These are phyloP conservation scores for Sclerotiophoma versabilis DNA, from an alignment of 2,329 filamentous ascomycete species.

Conservation along the genomic window DNA sequence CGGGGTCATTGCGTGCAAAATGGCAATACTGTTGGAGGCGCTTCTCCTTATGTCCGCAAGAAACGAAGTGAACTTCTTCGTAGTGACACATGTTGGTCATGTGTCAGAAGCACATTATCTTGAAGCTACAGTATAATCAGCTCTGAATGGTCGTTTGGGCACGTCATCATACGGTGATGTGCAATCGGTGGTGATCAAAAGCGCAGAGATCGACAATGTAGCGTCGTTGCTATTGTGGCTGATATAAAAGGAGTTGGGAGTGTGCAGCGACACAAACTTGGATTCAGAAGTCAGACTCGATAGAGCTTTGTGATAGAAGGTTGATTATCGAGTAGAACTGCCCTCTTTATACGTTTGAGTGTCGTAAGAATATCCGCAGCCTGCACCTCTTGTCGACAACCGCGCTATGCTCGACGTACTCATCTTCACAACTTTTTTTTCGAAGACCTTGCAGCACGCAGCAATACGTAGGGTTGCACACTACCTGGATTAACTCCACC, in stretches of 20 bases:
- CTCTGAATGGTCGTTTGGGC: neutral
- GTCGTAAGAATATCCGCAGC: neutral
- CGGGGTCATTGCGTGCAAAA: slow-evolving; percentile 74
- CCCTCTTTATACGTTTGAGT: neutral
- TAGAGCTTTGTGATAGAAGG: neutral
- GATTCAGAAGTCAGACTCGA: no score
- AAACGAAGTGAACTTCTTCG: slow-evolving; percentile 69
- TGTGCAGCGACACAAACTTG: neutral
- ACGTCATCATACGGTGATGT: neutral
- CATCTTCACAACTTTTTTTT: neutral
- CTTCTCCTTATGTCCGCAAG: slow-evolving; percentile 66
- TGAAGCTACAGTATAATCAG: slow-evolving; percentile 2
- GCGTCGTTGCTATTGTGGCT: neutral
- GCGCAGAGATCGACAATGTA: neutral
- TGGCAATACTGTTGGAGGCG: slow-evolving; percentile 75
- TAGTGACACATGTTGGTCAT: slow-evolving; percentile 68
- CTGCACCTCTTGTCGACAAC: slow-evolving; percentile 1
- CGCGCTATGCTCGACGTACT: neutral
- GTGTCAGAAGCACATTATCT: neutral
- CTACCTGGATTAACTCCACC: neutral
- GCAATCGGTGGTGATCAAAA: neutral
- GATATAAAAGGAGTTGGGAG: neutral
- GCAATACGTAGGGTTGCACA: slow-evolving; percentile 7
- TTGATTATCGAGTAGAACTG: neutral
- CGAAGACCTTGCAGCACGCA: slow-evolving; percentile 4